Percentiles rank a stretch among this genome's conserved stretches.
Evolutionary conservation across 768 basidiomycete species (phyloP).

Genomic region (Pleurotus ostreatus): DNA sequence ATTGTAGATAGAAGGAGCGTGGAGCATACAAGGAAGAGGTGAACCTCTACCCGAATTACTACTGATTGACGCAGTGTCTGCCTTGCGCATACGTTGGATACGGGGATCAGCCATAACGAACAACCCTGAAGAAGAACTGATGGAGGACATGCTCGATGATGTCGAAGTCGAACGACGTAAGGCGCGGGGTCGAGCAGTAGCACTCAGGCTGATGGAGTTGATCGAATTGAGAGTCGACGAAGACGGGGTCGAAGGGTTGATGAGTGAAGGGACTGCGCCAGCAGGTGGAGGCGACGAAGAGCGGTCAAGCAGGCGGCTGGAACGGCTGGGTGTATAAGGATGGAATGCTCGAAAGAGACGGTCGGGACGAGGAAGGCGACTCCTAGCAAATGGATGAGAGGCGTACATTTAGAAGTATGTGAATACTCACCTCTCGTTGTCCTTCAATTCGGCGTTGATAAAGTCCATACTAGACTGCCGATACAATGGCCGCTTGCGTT

Average conservation of each 20-base stretch:
- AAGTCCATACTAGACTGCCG: constrained; percentile 89
- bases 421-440: constrained; percentile 53
- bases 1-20: constrained; percentile 2
- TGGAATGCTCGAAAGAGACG: constrained; percentile 51
- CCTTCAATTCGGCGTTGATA: constrained; percentile 50
- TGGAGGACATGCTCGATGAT: constrained; percentile 35
- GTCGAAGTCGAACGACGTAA: constrained; percentile 44
- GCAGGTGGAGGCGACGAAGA: constrained; percentile 38
- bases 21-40: constrained; percentile 5
- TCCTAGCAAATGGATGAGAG: constrained; percentile 23
- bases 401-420: constrained; percentile 9
- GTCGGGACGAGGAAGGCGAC: constrained; percentile 65
- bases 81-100: constrained; percentile 46
- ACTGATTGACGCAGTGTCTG: constrained; percentile 30
- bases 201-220: constrained; percentile 34
- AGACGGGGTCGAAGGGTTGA: constrained; percentile 58
- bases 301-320: constrained; percentile 20
- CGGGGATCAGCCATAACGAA: constrained; percentile 42
- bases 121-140: constrained; percentile 36
- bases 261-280: constrained; percentile 34
- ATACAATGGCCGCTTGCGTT: constrained; percentile 56
- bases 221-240: constrained; percentile 59
- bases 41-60: constrained; percentile 4
- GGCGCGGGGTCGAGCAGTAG: constrained; percentile 31
- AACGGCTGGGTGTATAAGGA: constrained; percentile 51